Evolutionary conservation across 108 stramenopile genomes (phyloP), one percentile per base, ranked within the genome.

Genomic region (Chaetoceros tenuissimus): DNA sequence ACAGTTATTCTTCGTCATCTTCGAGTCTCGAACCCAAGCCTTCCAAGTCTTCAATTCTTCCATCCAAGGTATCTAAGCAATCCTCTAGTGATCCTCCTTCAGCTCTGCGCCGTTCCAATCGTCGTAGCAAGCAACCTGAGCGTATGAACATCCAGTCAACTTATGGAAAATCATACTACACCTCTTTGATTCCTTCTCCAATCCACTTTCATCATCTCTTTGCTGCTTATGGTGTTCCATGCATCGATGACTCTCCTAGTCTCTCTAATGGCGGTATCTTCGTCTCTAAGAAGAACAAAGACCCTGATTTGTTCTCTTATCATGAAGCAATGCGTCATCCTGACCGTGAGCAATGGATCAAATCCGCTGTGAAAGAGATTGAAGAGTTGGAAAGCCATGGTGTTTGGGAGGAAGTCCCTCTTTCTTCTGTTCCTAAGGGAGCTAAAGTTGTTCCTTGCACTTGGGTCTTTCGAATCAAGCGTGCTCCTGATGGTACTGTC

Each of bases 401-500:
- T 53, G 25, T 25, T 5, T 53, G 53, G 53, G 24, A 53, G 3
- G 23, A 24, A 53, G 53, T 53, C 23, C 23, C 53, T 13, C 23
- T 40, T 13, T 40, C 34, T 40, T 5, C 34, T 8, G 55, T 46
- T 10, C 25, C 63, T 46, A 24, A 46, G 18, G 30, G 19, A 8
- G 25, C 5, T 22, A 34, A 40, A 3, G 20, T 57, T 13, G n/a
- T 71, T 1, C 69, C 69, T 1, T 25, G 48, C 23, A 63, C 51
- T 0, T 74, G 77, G 72, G 62, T 60, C 0, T 71, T 74, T 30
- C 51, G 46, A 13, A 20, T 64, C 45, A 80, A 80, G 47, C 62
- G 75, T 1, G 51, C 40, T 24, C 79, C 74, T 0, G 62, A 75
- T 63, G 56, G 69, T 1, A 22, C 23, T 44, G 46, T 60, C 19